Percentiles rank a stretch among this genome's conserved stretches.
Evolutionary conservation across 1,284 basidiomycete species (phyloP).

Genomic region (Boletus nobilissimus): DNA sequence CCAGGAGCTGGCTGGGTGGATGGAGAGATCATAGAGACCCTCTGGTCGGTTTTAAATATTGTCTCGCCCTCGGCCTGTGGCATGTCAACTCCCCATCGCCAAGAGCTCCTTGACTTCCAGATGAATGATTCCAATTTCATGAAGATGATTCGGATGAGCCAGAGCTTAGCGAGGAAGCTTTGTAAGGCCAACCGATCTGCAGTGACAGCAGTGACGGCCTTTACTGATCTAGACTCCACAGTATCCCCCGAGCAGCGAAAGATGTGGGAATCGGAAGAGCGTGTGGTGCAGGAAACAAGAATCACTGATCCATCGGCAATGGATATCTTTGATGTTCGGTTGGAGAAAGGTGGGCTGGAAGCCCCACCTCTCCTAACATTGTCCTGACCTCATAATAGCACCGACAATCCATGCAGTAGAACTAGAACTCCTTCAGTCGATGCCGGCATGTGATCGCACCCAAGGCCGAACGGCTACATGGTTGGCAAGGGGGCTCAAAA

Average conservation of each 20-base stretch:
- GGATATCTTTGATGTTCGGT: background rate
- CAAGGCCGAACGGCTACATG: background rate
- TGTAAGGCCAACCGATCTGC: background rate
- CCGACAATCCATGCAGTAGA: background rate
- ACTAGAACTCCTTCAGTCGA: background rate
- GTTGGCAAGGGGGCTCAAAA: background rate
- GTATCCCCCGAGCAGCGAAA: background rate
- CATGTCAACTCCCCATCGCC: conserved; percentile 8
- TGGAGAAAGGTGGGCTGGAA: background rate
- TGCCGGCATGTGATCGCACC: background rate
- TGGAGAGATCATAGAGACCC: conserved; percentile 8
- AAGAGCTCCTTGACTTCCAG: conserved; percentile 10
- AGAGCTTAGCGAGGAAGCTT: background rate
- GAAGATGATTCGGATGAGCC: conserved; percentile 21
- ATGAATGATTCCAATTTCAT: conserved; percentile 31
- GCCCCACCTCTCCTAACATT: background rate
- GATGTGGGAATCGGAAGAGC: background rate
- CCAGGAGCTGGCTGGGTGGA: background rate
- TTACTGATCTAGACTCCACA: background rate
- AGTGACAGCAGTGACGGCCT: background rate
- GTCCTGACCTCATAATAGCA: no score
- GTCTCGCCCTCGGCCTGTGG: background rate
- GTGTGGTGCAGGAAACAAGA: background rate
- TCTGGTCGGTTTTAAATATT: conserved; percentile 17
- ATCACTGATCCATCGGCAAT: background rate